Evolutionary conservation across 768 basidiomycete species (phyloP).

Genomic region (Lactarius evosmus): DNA sequence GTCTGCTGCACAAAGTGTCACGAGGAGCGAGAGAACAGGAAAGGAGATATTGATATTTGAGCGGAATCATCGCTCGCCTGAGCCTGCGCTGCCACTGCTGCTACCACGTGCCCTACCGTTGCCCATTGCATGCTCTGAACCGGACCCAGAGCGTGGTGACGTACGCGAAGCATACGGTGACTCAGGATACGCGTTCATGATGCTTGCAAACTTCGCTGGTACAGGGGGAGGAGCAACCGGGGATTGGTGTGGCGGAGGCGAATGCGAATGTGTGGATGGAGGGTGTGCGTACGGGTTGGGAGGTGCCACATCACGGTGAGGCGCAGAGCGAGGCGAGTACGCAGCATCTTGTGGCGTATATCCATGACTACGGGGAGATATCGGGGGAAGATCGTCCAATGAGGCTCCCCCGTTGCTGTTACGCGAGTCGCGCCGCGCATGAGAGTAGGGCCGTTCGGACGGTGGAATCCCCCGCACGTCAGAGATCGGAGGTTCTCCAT

Average conservation of each 20-base stretch:
- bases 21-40: slow-evolving; percentile 1
- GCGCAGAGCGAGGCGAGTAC: slow-evolving; percentile 21
- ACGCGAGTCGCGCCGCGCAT: slow-evolving; percentile 21
- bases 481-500: slow-evolving; percentile 20
- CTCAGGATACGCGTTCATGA: slow-evolving; percentile 66
- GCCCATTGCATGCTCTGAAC: slow-evolving; percentile 32
- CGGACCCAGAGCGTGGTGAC: slow-evolving; percentile 32
- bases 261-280: slow-evolving; percentile 26
- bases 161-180: slow-evolving; percentile 31
- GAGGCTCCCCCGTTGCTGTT: slow-evolving; percentile 21
- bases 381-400: slow-evolving; percentile 23
- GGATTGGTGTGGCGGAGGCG: slow-evolving; percentile 32
- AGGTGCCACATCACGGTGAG: slow-evolving; percentile 17
- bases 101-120: slow-evolving; percentile 26
- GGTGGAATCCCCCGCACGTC: slow-evolving; percentile 17
- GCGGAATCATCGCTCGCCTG: slow-evolving; percentile 19
- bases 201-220: slow-evolving; percentile 60
- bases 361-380: slow-evolving; percentile 22
- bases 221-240: slow-evolving; percentile 36
- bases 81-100: slow-evolving; percentile 20
- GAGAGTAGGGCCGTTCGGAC: slow-evolving; percentile 19
- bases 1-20: background rate
- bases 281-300: slow-evolving; percentile 18
- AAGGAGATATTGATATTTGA: background rate
- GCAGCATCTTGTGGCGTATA: slow-evolving; percentile 17